These are phyloP conservation scores for Fusarium albidum DNA, from an alignment of 2,329 filamentous ascomycete species.

Conservation along the genomic window DNA sequence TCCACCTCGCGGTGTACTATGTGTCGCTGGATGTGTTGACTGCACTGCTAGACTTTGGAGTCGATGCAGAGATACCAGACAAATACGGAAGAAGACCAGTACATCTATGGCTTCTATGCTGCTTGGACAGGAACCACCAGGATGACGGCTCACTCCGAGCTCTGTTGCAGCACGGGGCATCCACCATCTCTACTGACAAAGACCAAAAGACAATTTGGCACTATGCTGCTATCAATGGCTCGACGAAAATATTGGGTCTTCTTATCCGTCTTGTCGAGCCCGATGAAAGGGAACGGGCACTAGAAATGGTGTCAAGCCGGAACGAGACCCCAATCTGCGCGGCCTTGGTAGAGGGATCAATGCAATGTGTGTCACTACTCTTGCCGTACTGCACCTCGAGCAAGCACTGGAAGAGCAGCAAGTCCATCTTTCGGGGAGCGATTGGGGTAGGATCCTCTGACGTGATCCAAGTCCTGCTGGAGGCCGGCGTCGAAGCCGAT, in stretches of 20 bases:
- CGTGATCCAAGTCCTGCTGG: neutral
- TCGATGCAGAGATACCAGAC: neutral
- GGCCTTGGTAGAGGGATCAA: neutral
- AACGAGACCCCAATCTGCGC: slow-evolving; percentile 8
- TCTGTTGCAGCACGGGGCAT: neutral
- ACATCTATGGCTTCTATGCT: neutral
- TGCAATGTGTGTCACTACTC: neutral
- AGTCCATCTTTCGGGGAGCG: neutral
- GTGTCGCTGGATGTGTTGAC: neutral
- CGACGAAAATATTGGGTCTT: neutral
- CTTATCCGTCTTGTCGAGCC: neutral
- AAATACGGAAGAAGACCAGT: neutral
- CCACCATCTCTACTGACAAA: neutral
- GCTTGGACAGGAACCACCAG: neutral
- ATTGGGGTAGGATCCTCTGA: neutral
- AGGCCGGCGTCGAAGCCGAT: neutral
- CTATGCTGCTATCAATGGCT: neutral
- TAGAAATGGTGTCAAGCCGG: neutral
- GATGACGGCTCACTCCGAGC: neutral
- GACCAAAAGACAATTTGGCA: neutral
- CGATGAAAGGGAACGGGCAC: neutral
- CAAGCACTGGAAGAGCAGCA: neutral
- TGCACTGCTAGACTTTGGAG: neutral
- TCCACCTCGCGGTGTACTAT: neutral
- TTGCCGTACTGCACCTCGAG: neutral